Conservation (phyloP, 495 filamentous ascomycete species). For the Viridothelium virens region DNA sequence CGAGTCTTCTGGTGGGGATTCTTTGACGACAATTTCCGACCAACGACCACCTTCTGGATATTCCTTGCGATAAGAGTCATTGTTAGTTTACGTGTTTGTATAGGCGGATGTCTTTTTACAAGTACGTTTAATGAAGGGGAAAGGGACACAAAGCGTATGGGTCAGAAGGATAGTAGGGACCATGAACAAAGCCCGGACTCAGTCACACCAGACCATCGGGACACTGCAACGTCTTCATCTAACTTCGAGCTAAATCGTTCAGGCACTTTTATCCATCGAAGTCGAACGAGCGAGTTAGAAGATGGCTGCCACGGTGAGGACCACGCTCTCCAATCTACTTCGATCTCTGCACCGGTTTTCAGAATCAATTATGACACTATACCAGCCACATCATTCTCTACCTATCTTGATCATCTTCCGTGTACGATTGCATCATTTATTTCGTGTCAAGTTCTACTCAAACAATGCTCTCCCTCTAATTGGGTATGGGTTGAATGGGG, state of each 20-base stretch:
- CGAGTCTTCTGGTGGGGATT: slow-evolving; percentile 6
- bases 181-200: neutral
- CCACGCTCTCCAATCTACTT: neutral
- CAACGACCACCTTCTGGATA: neutral
- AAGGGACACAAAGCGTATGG: slow-evolving; percentile 2
- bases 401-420: neutral
- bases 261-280: neutral
- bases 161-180: neutral
- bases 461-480: neutral
- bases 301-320: neutral
- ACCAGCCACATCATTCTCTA: slow-evolving; percentile 3
- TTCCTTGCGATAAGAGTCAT: slow-evolving; percentile 1
- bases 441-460: slow-evolving; percentile 8
- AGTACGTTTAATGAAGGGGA: slow-evolving; percentile 3
- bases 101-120: neutral
- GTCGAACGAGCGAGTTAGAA: neutral
- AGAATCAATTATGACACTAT: neutral
- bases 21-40: slow-evolving; percentile 7
- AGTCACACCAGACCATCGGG: neutral
- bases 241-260: neutral
- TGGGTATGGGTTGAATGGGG: slow-evolving; percentile 1
- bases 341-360: neutral
- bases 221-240: slow-evolving; percentile 1
- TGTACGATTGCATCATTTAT: neutral
- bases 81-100: neutral